Evolutionary conservation across 306 rosid species (phyloP).

Genomic region (Rosa multiflora): DNA sequence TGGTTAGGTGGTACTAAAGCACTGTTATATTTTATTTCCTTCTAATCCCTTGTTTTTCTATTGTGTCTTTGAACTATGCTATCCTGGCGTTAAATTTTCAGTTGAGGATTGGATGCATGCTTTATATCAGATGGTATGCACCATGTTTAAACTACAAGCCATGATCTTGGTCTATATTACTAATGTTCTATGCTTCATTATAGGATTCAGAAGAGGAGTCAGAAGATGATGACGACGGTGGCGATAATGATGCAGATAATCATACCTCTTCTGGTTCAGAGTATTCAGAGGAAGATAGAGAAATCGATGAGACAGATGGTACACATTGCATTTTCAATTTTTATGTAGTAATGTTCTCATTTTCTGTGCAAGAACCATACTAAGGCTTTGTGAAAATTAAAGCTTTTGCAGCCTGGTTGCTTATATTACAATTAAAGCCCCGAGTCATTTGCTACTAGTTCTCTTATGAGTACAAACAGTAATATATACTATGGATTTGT

Average conservation of each 20-base stretch:
- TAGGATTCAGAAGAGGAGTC: slow-evolving; percentile 72
- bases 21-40: neutral
- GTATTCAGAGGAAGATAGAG: slow-evolving; percentile 40
- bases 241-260: slow-evolving; percentile 27
- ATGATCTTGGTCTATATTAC: neutral
- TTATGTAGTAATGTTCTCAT: slow-evolving; percentile 19
- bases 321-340: slow-evolving; percentile 5
- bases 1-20: neutral
- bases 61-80: neutral
- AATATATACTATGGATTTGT: neutral
- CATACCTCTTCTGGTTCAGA: slow-evolving; percentile 44
- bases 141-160: neutral
- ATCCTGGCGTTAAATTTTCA: neutral
- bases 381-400: neutral
- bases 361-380: slow-evolving; percentile 4
- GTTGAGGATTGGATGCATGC: neutral
- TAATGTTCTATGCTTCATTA: slow-evolving; percentile 24
- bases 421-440: neutral
- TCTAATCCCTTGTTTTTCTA: neutral
- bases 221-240: slow-evolving; percentile 24
- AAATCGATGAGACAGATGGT: slow-evolving; percentile 54
- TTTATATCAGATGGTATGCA: neutral
- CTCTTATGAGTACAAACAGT: too few relatives aligned
- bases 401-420: neutral
- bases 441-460: neutral